Base-by-base conservation (phyloP, 768 basidiomycete species). In the Xerocomellus amylosporus region DNA sequence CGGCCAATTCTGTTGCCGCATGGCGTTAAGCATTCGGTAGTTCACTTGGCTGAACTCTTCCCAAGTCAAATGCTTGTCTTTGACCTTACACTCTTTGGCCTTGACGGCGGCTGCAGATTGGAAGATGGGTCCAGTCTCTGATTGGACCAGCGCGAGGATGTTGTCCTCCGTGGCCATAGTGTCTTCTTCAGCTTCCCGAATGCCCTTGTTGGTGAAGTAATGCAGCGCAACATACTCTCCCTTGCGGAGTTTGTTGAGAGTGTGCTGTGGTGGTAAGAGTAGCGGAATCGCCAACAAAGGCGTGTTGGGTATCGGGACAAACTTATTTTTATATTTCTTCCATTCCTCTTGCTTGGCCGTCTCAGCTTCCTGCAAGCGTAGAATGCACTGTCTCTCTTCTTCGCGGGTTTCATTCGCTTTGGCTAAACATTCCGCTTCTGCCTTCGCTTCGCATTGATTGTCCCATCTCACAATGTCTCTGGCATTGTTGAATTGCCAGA, bases 201-300 rank as follows among this genome's bases (percentile, higher is more conserved):
- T 45, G 33, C 51, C 51, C 3, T 9, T 31, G 37, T 57, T 57
- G n/a, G 51, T 53, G 41, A 48, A 57, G 37, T 37, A 44, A 14
- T 42, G 26, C 2, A 57, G 41, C 1, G 24, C 24, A 0, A 46
- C 31, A 14, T 53, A 53, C 1, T 57, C 34, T 7, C 51, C 46
- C 4, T 51, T 33, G 24, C n/a, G 6, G 15, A 53, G 39, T 10
- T 53, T 57, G 14, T 15, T 13, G 0, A 39, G 3, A 0, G 46
- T 12, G 8, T 53, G 46, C 20, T 42, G 46, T 2, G 2, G 45
- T 0, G 51, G 51, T 1, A 26, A 3, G 6, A 53, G 9, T 1
- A 38, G 17, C 13, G 36, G 2, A 8, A 30, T 26, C 24, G 3
- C 24, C 3, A 2, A 30, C 8, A 30, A 8, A 10, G 30, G 30